phyloP scores from a whole-genome alignment of 2,329 filamentous ascomycete species.

The Colletotrichum destructivum region DNA sequence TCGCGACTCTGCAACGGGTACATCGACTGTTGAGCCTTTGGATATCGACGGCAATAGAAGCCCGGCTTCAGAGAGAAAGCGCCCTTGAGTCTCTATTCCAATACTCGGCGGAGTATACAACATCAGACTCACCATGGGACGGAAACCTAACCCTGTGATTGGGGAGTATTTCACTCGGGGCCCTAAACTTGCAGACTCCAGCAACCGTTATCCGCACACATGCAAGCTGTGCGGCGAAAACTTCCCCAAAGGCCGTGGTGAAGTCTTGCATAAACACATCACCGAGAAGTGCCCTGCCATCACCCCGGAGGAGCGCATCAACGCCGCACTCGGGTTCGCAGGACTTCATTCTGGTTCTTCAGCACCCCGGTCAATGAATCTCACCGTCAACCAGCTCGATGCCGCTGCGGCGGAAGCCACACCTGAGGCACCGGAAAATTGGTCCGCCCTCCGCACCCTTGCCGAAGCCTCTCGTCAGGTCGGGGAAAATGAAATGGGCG shows the following conservation, averaged over 20 bases:
- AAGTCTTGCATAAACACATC: conserved; percentile 85
- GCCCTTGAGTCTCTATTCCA: not conserved
- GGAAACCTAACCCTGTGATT: conserved; percentile 87
- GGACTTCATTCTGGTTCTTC: conserved; percentile 40
- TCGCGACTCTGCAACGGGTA: conserved; percentile 27
- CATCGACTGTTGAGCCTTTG: conserved; percentile 18
- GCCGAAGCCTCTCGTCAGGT: conserved; percentile 90
- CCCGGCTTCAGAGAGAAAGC: not conserved
- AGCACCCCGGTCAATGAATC: conserved; percentile 40
- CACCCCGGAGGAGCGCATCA: conserved; percentile 80
- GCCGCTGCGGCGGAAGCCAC: conserved; percentile 36
- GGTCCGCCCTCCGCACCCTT: conserved; percentile 87
- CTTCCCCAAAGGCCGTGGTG: conserved; percentile 91
- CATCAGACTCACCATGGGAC: conserved; percentile 73
- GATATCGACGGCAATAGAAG: conserved; percentile 20
- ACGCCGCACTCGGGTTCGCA: conserved; percentile 63
- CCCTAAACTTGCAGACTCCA: conserved; percentile 87
- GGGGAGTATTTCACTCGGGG: conserved; percentile 91
- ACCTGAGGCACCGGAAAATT: conserved; percentile 65
- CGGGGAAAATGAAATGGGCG: conserved; percentile 50
- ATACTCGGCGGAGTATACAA: not conserved
- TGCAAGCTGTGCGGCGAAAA: conserved; percentile 91
- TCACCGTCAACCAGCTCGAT: conserved; percentile 38
- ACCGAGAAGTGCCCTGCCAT: conserved; percentile 90
- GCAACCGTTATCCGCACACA: conserved; percentile 92